Base-by-base conservation (phyloP, 2,329 filamentous ascomycete species). In the Endothia cerciana region DNA sequence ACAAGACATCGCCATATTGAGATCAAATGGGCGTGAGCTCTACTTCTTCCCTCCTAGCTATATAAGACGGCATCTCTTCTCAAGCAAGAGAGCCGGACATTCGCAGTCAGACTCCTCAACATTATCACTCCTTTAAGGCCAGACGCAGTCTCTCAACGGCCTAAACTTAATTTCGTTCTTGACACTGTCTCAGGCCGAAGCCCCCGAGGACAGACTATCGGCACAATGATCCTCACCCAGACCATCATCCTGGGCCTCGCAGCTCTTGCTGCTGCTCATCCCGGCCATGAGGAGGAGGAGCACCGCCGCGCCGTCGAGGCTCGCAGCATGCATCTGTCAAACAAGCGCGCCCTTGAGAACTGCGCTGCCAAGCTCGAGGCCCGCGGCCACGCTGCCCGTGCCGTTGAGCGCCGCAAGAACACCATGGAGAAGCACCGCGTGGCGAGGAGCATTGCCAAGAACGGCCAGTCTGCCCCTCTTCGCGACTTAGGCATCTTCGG, bases 351-450 rank as follows among this genome's bases (percentile, higher is more conserved):
- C 13, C 64, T 66, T 25, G 55, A 63, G 40, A 59, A 38, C 63
- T 67, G 65, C 38, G 56, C 64, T 33, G 41, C 64, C 25, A 43
- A 70, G n/a, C 64, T 66, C n/a, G 56, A 63, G 49, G 60, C 64
- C 15, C 64, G 56, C 19, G 64, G 60, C 22, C 25, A 63, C n/a
- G 28, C 56, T 25, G 53, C 59, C 15, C 65, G 65, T 30, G 59
- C 63, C n/a, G 28, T 60, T 13, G 59, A 65, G 45, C 65, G 65
- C 33, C 65, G 63, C 47, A 57, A 51, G 53, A n/a, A 25, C 11
- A 47, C 59, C 5, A 19, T 67, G 10, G 45, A 62, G 3, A 41
- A 56, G 17, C 59, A 65, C 41, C 65, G 65, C 25, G 41, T 28
- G 38, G 45, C 56, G 1, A 65, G 47, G 62, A 25, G 63, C 4